Base-by-base conservation (phyloP, 1,139 yeast species). In the Hansenula sp. region DNA sequence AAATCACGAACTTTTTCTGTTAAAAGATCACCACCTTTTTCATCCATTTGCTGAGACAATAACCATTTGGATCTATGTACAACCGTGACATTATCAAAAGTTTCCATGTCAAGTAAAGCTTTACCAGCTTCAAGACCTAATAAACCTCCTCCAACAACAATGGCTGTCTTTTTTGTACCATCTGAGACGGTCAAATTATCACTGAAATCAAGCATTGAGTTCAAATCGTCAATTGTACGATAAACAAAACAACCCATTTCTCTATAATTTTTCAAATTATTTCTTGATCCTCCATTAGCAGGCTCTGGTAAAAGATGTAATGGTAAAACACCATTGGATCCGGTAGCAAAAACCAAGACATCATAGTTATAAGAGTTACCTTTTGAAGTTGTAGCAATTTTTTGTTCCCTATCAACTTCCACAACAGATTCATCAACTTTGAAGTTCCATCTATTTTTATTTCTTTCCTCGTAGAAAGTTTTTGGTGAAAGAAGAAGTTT, bases 71-170 rank as follows among this genome's bases (percentile, higher is more conserved):
- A 52, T 34, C 64, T 51, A 39, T 62, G 64, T n/a, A 59, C 62
- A 10, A 62, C 50, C 2, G 60, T 52, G 32, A 61, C 52, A 29
- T 55, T 47, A 22, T 56, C 59, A 37, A 50, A 62, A 13, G 40
- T 28, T 8, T 45, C 50, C 56, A 60, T 54, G 37, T 61, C 65
- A 11, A 51, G 44, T 20, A 62, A 46, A 3, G 65, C 65, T 38
- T 61, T 61, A 16, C 64, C 65, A n/a, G 66, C 66, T 41, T 61
- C 66, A 13, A 62, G 44, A 10, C 65, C 65, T 6, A 61, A 46
- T 6, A 61, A 45, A 10, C 66, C 66, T 34, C 66, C 66, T 24
- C 66, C 66, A 19, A 61, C 65, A 25, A 61, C 64, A 19, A 61
- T 47, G 2, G 65, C 64, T 22, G 55, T 44, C 41, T 52, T 56